Conservation (phyloP, 2,329 filamentous ascomycete genomes). For the Penicillium rolfsii region DNA sequence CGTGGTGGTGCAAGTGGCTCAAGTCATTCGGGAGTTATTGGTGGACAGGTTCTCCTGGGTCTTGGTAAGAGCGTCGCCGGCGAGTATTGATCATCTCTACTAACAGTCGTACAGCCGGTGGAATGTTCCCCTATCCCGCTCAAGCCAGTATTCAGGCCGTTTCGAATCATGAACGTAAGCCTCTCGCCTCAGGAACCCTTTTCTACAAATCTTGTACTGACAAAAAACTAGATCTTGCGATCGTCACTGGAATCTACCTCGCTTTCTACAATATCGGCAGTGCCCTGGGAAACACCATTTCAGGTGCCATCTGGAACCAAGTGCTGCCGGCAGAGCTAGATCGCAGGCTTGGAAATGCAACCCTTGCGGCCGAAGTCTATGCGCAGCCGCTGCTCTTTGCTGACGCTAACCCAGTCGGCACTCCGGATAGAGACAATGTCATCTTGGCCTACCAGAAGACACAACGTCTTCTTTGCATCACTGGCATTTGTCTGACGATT, state of each 20-base stretch:
- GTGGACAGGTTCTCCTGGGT: slow-evolving; percentile 64
- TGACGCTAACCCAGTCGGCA: slow-evolving; percentile 48
- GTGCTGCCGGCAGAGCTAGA: slow-evolving; percentile 54
- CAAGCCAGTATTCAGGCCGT: slow-evolving; percentile 57
- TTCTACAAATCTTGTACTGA: background rate
- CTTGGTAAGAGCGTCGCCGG: slow-evolving; percentile 45
- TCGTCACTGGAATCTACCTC: slow-evolving; percentile 66
- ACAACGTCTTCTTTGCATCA: slow-evolving; percentile 55
- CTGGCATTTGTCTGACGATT: slow-evolving; percentile 54
- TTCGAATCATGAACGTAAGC: slow-evolving; percentile 52
- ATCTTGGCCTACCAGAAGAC: slow-evolving; percentile 51
- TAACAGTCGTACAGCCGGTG: slow-evolving; percentile 49
- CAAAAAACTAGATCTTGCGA: slow-evolving; percentile 49
- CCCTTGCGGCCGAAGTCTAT: slow-evolving; percentile 47
- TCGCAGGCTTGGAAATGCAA: slow-evolving; percentile 43
- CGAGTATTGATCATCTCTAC: background rate
- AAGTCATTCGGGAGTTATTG: slow-evolving; percentile 61
- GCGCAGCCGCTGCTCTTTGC: slow-evolving; percentile 39
- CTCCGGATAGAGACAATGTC: slow-evolving; percentile 47
- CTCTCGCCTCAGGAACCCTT: background rate
- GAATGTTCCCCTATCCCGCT: slow-evolving; percentile 61
- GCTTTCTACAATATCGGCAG: slow-evolving; percentile 66
- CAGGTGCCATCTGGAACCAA: slow-evolving; percentile 66
- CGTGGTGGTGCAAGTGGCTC: slow-evolving; percentile 55
- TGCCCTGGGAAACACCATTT: slow-evolving; percentile 63